Conservation (phyloP, 2,329 filamentous ascomycete species). For the Catunica adiposa region DNA sequence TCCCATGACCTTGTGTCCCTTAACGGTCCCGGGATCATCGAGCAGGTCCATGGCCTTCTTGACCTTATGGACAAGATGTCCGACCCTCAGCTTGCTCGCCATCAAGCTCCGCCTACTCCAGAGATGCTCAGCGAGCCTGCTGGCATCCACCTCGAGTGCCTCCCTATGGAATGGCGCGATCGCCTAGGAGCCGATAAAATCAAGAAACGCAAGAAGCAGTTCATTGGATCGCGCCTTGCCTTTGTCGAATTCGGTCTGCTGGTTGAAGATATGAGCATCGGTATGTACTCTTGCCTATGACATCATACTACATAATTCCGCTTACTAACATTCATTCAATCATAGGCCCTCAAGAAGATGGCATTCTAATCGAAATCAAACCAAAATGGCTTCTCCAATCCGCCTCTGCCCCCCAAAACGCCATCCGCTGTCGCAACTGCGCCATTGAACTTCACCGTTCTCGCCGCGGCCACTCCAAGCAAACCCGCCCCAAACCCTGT, state of each 20-base stretch:
- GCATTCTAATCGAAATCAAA: conserved; percentile 53
- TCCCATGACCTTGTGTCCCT: conserved; percentile 34
- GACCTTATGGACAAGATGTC: conserved; percentile 27
- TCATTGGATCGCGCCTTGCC: conserved; percentile 33
- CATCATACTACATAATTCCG: neutral
- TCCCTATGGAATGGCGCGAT: conserved; percentile 6
- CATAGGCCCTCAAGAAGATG: conserved; percentile 20
- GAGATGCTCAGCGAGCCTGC: conserved; percentile 10
- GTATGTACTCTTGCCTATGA: conserved; percentile 16
- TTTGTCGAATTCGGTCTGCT: conserved; percentile 45
- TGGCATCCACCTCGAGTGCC: conserved; percentile 7
- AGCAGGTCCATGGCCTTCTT: conserved; percentile 37
- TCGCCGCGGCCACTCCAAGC: conserved; percentile 20
- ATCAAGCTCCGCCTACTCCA: conserved; percentile 7
- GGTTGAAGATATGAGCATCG: conserved; percentile 53
- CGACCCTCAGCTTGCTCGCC: conserved; percentile 14
- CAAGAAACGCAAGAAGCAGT: conserved; percentile 26
- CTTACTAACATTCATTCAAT: conserved; percentile 5
- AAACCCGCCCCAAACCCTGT: conserved; percentile 41
- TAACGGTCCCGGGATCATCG: conserved; percentile 23
- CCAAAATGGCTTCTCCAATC: conserved; percentile 73
- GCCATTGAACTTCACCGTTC: conserved; percentile 33
- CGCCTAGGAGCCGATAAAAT: neutral
- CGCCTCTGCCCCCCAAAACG: conserved; percentile 45
- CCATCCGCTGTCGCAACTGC: conserved; percentile 58